phyloP scores from a whole-genome alignment of 2,329 filamentous ascomycete species.

The Nemania bipapillata region DNA sequence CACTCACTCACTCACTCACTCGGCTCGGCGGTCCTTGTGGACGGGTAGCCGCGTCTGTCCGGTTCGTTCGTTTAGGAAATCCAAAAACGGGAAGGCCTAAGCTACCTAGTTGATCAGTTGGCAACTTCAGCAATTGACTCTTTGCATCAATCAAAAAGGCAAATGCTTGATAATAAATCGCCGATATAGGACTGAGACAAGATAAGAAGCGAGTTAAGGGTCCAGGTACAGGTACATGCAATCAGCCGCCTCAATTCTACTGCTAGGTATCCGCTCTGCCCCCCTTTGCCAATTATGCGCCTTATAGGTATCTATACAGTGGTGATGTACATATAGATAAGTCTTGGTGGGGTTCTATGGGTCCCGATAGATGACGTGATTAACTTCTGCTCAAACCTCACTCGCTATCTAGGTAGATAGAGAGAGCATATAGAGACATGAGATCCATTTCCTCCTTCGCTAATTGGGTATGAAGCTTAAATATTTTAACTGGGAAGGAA shows the following conservation, averaged over 20 bases:
- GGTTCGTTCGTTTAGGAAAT: too few species aligned
- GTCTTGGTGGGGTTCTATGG: background rate
- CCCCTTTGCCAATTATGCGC: background rate
- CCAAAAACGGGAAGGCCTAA: background rate
- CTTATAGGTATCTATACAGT: background rate
- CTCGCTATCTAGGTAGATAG: too few species aligned
- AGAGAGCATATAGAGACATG: too few species aligned
- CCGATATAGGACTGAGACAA: constrained; percentile 20
- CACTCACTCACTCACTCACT: constrained; percentile 4
- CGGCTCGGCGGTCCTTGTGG: background rate
- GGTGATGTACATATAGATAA: background rate
- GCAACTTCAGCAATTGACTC: background rate
- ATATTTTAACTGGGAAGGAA: too few species aligned
- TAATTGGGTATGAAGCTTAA: too few species aligned
- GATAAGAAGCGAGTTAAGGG: background rate
- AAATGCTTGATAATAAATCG: background rate
- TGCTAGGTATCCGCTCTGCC: background rate
- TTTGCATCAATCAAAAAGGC: background rate
- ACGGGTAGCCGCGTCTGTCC: background rate
- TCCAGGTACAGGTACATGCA: background rate
- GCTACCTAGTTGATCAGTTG: background rate
- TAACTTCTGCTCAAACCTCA: too few species aligned
- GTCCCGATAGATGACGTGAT: constrained; percentile 1
- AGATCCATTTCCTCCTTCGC: too few species aligned
- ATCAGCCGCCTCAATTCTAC: background rate